Evolutionary conservation across 2,329 filamentous ascomycete genomes (phyloP).

Genomic region (Pseudopyrenochaeta lycopersici): DNA sequence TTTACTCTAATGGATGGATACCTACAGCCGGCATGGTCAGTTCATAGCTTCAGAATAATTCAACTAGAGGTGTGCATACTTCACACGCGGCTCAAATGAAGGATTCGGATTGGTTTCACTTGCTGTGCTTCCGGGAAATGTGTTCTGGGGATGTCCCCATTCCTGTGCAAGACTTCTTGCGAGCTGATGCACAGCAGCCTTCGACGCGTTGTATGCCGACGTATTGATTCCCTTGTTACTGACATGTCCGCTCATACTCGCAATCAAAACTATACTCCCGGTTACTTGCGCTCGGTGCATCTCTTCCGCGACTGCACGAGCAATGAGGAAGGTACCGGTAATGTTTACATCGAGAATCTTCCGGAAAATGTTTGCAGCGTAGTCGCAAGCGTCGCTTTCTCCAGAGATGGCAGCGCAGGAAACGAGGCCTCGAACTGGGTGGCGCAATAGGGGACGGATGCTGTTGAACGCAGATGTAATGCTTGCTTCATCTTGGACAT

Average conservation of each 20-base stretch:
- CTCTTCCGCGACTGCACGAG: conserved; percentile 43
- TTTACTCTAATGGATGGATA: conserved; percentile 60
- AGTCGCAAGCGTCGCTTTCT: conserved; percentile 43
- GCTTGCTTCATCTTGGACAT: conserved; percentile 31
- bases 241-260: conserved; percentile 48
- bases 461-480: conserved; percentile 19
- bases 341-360: conserved; percentile 51
- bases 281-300: conserved; percentile 40
- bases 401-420: conserved; percentile 39
- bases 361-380: conserved; percentile 42
- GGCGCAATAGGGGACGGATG: conserved; percentile 16
- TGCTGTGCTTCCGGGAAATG: conserved; percentile 46
- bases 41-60: too few relatives aligned
- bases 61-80: neutral
- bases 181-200: conserved; percentile 64
- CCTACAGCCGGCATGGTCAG: too few relatives aligned
- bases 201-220: conserved; percentile 63
- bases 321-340: conserved; percentile 47
- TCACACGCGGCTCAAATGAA: conserved; percentile 11
- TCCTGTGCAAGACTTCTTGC: conserved; percentile 62
- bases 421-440: conserved; percentile 36
- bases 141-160: conserved; percentile 51
- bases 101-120: conserved; percentile 27
- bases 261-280: conserved; percentile 51
- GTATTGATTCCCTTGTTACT: conserved; percentile 52